Evolutionary conservation across 2,329 filamentous ascomycete species (phyloP), one percentile per base, ranked within the genome.

Genomic region (Ophiobolus disseminans): DNA sequence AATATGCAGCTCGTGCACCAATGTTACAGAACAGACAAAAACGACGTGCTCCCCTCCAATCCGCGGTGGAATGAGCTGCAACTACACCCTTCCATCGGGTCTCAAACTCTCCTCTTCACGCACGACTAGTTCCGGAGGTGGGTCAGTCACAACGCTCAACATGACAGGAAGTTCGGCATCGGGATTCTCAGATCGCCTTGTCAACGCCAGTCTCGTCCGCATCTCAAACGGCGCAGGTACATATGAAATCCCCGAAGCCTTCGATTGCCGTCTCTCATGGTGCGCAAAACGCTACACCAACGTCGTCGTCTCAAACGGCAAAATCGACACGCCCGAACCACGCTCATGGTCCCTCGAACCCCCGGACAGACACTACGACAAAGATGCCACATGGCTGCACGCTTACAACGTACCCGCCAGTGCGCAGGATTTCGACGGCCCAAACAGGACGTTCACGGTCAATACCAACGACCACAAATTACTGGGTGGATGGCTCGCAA

Each of bases 1-100:
- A 10, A 20, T 53, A 34, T 49, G 50, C 32, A 45, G 40, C 30
- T 22, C 23, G 2, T 53, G 50, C 25, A 47, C 19, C 19, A 47
- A 47, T 20, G 36, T 47, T n/a, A 47, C 44, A 9, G 37, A 35
- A 5, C 25, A 34, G 7, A 28, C 35, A 9, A 32, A 40, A 8
- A 19, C 25, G 1, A 40, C 28, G 8, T 47, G 36, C 28, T 22
- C 35, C 7, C 30, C 4, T 21, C 3, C 14, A 9, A 10, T 10
- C n/a, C 11, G 34, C 17, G 34, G 34, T 20, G 34, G 34, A 11
- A 7, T 11, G 16, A 14, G 9, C 6, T 41, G 25, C n/a, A 47
- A 40, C 9, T 25, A 28, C 21, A 31, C 25, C 1, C 14, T 45
- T 13, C 25, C 42, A 21, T 38, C 42, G 9, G 22, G 34, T 23